Evolutionary conservation across 139 green algal genomes (phyloP).

Genomic region (Coelastrella sp.): DNA sequence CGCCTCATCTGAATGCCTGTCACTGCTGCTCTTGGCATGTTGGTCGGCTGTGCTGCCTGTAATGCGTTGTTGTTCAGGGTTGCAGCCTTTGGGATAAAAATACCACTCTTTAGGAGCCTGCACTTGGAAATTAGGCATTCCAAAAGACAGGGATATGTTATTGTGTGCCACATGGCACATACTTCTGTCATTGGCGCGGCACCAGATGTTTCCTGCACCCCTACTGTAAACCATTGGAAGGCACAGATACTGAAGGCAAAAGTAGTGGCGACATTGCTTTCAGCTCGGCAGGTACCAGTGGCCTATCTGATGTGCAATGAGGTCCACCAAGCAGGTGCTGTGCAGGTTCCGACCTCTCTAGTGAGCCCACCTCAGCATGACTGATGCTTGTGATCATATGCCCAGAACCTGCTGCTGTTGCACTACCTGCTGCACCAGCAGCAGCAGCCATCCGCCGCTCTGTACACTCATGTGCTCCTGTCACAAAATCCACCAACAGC

Average conservation of each 20-base stretch:
- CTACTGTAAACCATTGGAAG: no score
- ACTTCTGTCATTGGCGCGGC: no score
- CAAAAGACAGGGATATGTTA: not conserved
- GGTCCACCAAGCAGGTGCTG: not conserved
- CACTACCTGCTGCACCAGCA: slow-evolving; percentile 9
- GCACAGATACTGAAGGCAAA: no score
- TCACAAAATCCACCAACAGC: slow-evolving; percentile 87
- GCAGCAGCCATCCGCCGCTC: slow-evolving; percentile 54
- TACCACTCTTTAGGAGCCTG: slow-evolving; percentile 84
- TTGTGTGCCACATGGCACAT: not conserved
- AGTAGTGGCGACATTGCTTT: no score
- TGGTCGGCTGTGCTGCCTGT: not conserved
- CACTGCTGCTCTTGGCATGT: not conserved
- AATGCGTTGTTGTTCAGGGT: slow-evolving; percentile 10
- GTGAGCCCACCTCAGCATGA: slow-evolving; percentile 42
- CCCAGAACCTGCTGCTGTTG: slow-evolving; percentile 33
- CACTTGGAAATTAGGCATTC: not conserved
- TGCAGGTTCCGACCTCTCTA: not conserved
- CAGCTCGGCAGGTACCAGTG: no score
- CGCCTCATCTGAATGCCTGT: not conserved
- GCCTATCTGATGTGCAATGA: no score
- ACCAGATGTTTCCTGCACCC: no score
- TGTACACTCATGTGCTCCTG: slow-evolving; percentile 77
- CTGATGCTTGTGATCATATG: slow-evolving; percentile 51
- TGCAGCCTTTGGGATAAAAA: slow-evolving; percentile 63